phyloP scores from a whole-genome alignment of 352 stramenopile species.

The Pythium chondricola region DNA sequence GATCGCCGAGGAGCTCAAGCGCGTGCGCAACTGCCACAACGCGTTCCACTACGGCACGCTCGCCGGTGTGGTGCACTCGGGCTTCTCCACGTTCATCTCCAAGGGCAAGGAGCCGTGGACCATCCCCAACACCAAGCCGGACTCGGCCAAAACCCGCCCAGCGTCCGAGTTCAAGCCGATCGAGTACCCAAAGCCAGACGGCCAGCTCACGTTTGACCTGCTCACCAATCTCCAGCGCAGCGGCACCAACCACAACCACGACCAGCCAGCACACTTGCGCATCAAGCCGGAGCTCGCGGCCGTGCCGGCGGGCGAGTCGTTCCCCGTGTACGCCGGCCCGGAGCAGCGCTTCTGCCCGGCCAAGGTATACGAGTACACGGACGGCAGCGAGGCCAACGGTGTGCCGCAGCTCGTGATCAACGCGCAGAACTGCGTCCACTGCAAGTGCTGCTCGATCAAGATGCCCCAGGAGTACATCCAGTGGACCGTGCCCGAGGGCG shows the following conservation, averaged over 20 bases:
- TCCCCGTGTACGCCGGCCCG: slow-evolving; percentile 92
- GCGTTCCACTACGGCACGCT: slow-evolving; percentile 95
- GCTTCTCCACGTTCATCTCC: slow-evolving; percentile 89
- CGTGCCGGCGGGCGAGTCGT: slow-evolving; percentile 85
- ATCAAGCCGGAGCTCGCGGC: slow-evolving; percentile 90
- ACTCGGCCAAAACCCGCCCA: slow-evolving; percentile 91
- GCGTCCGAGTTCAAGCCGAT: slow-evolving; percentile 90
- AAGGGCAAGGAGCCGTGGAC: slow-evolving; percentile 97
- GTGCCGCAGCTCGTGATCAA: slow-evolving; percentile 96
- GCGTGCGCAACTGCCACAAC: slow-evolving; percentile 96
- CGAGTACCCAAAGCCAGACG: slow-evolving; percentile 96
- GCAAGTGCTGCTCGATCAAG: slow-evolving; percentile 99
- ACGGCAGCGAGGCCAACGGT: slow-evolving; percentile 83
- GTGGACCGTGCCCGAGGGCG: slow-evolving; percentile 98
- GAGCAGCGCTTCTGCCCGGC: slow-evolving; percentile 98
- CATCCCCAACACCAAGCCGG: slow-evolving; percentile 71
- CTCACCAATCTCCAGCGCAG: slow-evolving; percentile 97
- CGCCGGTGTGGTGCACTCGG: slow-evolving; percentile 92
- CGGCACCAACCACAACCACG: slow-evolving; percentile 97
- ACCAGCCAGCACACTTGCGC: slow-evolving; percentile 96
- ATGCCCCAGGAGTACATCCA: slow-evolving; percentile 99
- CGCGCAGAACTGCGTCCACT: slow-evolving; percentile 99
- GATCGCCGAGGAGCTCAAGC: slow-evolving; percentile 96
- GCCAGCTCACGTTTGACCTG: slow-evolving; percentile 96
- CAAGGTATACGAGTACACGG: slow-evolving; percentile 98